A percentile compares a stretch with the other conserved stretches of the same genome.
Conservation (phyloP, 2,329 filamentous ascomycete genomes). For the Botrytis medusae region DNA sequence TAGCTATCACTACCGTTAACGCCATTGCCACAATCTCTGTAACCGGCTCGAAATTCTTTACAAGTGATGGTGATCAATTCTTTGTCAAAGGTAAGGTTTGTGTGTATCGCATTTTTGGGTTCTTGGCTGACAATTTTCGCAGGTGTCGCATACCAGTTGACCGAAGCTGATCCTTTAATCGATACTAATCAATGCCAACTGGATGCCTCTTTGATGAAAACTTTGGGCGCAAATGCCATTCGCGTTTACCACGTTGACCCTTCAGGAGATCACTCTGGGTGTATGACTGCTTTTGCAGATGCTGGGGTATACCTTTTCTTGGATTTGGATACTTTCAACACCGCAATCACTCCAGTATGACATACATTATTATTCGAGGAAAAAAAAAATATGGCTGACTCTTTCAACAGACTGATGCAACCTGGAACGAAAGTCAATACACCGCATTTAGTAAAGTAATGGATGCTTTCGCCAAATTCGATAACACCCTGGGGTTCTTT, state of each 20-base stretch:
- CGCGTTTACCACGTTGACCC: conserved; percentile 87
- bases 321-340: conserved; percentile 75
- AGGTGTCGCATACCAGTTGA: conserved; percentile 73
- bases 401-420: conserved; percentile 51
- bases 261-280: conserved; percentile 67
- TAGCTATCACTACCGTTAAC: conserved; percentile 32
- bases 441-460: conserved; percentile 45
- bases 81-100: conserved; percentile 69
- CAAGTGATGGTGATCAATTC: conserved; percentile 75
- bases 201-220: conserved; percentile 76
- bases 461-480: conserved; percentile 50
- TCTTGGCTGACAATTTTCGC: conserved; percentile 28
- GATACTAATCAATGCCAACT: conserved; percentile 73
- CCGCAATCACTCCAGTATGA: conserved; percentile 63
- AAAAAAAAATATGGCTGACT: conserved; percentile 20
- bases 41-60: conserved; percentile 83
- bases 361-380: not conserved
- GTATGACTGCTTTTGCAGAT: conserved; percentile 77
- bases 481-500: conserved; percentile 82
- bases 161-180: conserved; percentile 69
- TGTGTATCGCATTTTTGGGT: not conserved
- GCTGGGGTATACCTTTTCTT: conserved; percentile 82
- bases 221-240: conserved; percentile 78
- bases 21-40: conserved; percentile 51
- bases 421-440: conserved; percentile 73